Evolutionary conservation across 2,329 filamentous ascomycete genomes (phyloP).

Genomic region (Ceratocystis alfenasii): DNA sequence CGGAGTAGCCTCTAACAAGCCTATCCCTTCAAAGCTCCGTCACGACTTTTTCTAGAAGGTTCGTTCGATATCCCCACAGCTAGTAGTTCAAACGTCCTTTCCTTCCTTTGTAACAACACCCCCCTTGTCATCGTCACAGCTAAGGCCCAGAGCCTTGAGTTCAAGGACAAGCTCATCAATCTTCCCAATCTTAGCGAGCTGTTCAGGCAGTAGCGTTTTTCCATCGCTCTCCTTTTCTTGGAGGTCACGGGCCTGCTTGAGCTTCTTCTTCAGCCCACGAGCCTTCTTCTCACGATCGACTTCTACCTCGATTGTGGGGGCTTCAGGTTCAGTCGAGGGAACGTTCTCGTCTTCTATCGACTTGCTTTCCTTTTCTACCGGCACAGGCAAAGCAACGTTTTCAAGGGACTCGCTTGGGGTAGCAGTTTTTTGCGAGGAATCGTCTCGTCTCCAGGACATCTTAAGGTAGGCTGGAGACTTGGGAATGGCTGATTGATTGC

Average conservation of each 20-base stretch:
- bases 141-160: slow-evolving; percentile 72
- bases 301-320: slow-evolving; percentile 6
- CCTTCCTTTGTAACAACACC: slow-evolving; percentile 14
- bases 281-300: slow-evolving; percentile 81
- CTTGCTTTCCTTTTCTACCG: background rate
- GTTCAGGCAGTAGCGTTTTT: slow-evolving; percentile 73
- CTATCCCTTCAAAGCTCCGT: background rate
- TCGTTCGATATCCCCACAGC: background rate
- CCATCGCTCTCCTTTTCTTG: slow-evolving; percentile 85
- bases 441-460: slow-evolving; percentile 14
- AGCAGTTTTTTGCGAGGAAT: background rate
- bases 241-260: slow-evolving; percentile 83
- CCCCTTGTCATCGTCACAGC: slow-evolving; percentile 57
- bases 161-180: slow-evolving; percentile 89
- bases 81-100: background rate
- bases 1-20: background rate
- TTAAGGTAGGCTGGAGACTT: slow-evolving; percentile 12
- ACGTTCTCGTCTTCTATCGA: background rate
- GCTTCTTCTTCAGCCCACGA: slow-evolving; percentile 81
- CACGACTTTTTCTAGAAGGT: background rate
- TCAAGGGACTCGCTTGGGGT: background rate
- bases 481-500: background rate
- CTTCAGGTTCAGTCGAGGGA: slow-evolving; percentile 8
- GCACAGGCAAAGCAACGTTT: background rate
- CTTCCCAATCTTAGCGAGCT: slow-evolving; percentile 94